Base-by-base conservation (phyloP, 2,329 filamentous ascomycete species). In the Neoarthrinium moseri region DNA sequence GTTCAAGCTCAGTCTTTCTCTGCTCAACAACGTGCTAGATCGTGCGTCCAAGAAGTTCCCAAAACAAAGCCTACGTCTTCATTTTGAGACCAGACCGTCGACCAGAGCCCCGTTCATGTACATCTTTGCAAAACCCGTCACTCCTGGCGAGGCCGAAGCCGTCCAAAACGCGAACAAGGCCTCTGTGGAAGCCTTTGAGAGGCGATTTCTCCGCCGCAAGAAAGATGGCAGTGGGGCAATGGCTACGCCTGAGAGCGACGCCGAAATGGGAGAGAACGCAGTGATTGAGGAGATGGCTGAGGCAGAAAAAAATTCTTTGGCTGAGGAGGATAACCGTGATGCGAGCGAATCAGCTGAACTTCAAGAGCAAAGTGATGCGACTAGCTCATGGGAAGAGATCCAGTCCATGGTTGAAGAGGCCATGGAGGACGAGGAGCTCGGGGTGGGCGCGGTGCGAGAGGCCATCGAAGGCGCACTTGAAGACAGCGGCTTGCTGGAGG, bases 101-200 rank as follows among this genome's bases (percentile, higher is more conserved):
- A 65, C 65, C 2, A 51, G 48, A 8, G 65, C 73, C 3, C 79
- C 86, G 0, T 83, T 86, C 56, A 91, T 96, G 81, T 92, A 95
- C 60, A 82, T 97, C 43, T 95, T 96, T 60, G 91, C 86, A 12
- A 87, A 95, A 64, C 91, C 94, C 4, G 84, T 97, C 43, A 80
- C 79, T 0, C 78, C 88, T 5, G 77, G 84, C 5, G 76, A 89
- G 43, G 89, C 95, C 51, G 71, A 86, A 15, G 65, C 69, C 11
- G 87, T 94, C n/a, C 92, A 97, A 62, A 78, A 74, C 18, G 75
- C 75, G 12, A 83, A 80, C 47, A 80, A 81, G 51, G 79, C 73
- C 15, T 78, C 80, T 26, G 77, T 91, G 18, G 82, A 86, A 38
- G 78, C 78, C 11, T 89, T 89, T 54, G 86, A 95, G 63, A 74